These are phyloP conservation scores for Acorus calamus DNA, from an alignment of 106 monocot species.

Conservation along the genomic window DNA sequence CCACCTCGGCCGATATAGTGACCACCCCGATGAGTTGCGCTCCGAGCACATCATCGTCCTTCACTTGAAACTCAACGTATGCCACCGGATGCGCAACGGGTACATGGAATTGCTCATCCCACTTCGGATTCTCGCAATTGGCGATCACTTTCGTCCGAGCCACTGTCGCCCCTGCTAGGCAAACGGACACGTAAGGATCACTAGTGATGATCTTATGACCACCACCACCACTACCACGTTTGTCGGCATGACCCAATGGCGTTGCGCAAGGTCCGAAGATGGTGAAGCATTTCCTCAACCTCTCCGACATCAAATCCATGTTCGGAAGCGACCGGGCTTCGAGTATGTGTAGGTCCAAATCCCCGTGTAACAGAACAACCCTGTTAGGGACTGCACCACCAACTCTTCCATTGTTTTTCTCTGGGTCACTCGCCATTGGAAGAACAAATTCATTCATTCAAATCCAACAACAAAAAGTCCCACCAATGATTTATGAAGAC, in stretches of 20 bases:
- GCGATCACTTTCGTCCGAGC: conserved; percentile 60
- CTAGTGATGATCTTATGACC: conserved; percentile 51
- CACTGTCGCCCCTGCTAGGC: conserved; percentile 50
- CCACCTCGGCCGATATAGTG: conserved; percentile 35
- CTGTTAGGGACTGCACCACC: neutral
- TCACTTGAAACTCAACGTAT: conserved; percentile 50
- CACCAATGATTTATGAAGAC: too few species aligned
- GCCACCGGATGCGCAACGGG: conserved; percentile 53
- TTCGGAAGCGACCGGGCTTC: conserved; percentile 80
- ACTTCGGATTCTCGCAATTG: conserved; percentile 58
- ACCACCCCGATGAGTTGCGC: conserved; percentile 79
- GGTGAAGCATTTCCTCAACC: conserved; percentile 57
- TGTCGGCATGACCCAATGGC: conserved; percentile 7
- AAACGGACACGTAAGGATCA: conserved; percentile 68
- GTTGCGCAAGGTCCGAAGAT: conserved; percentile 26
- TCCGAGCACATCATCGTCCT: conserved; percentile 64
- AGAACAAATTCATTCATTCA: neutral
- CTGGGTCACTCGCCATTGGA: conserved; percentile 10
- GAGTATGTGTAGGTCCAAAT: conserved; percentile 65
- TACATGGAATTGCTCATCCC: conserved; percentile 59
- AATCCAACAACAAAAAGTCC: neutral
- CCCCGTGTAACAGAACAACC: conserved; percentile 54
- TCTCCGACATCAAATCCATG: conserved; percentile 76
- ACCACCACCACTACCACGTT: conserved; percentile 2
- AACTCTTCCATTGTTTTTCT: conserved; percentile 4